Conservation (phyloP, 108 stramenopile species). For the Nitzschia palea region DNA sequence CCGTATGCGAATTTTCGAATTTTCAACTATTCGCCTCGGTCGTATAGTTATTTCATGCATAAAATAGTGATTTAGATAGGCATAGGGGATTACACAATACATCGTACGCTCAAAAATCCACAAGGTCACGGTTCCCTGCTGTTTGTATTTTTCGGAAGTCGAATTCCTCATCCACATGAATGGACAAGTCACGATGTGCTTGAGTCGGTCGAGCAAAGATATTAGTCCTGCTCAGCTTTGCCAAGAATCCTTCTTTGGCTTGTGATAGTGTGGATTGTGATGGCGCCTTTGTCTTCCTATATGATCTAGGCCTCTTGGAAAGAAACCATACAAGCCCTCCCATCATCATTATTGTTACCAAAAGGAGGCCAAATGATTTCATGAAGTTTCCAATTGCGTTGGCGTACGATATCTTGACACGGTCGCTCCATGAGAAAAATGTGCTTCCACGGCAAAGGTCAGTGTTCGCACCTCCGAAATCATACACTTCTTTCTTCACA, state of each 20-base stretch:
- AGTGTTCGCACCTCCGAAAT: conserved; percentile 63
- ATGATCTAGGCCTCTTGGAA: conserved; percentile 12
- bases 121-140: conserved; percentile 18
- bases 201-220: not conserved
- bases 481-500: conserved; percentile 24
- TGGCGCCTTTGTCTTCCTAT: conserved; percentile 9
- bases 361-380: conserved; percentile 45
- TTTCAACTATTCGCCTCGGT: no score
- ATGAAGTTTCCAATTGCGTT: conserved; percentile 34
- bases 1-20: no score
- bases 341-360: conserved; percentile 21
- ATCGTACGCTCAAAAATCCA: conserved; percentile 27
- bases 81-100: no score
- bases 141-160: conserved; percentile 32
- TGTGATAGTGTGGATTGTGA: not conserved
- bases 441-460: conserved; percentile 36
- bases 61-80: no score
- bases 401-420: conserved; percentile 20
- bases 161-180: conserved; percentile 19
- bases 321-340: conserved; percentile 26
- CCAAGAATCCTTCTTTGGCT: not conserved
- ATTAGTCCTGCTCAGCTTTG: no score
- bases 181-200: not conserved
- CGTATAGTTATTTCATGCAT: no score
- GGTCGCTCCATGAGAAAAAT: conserved; percentile 35